Evolutionary conservation across 1,139 yeast species (phyloP).

Genomic region (Suhomyces ambrosiae): DNA sequence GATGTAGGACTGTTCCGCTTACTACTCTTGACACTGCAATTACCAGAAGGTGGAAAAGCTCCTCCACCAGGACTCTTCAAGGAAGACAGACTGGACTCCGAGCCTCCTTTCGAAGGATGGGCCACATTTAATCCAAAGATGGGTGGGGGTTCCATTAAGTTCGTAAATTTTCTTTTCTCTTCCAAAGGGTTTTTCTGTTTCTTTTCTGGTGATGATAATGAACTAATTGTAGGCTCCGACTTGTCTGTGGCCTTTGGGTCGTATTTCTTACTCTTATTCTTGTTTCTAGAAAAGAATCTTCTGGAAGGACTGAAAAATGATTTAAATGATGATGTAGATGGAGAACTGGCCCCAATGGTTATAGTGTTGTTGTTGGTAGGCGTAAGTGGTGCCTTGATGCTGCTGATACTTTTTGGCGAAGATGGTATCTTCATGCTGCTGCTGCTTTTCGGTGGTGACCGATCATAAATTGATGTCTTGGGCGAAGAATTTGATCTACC

Average conservation of each 20-base stretch:
- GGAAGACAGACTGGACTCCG: constrained; percentile 5
- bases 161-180: constrained; percentile 21
- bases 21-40: constrained; percentile 8
- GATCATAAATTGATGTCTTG: background rate
- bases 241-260: constrained; percentile 7
- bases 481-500: constrained; percentile 4
- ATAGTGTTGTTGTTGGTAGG: constrained; percentile 27
- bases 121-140: constrained; percentile 27
- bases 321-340: constrained; percentile 29
- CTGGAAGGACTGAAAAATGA: constrained; percentile 38
- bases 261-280: constrained; percentile 9
- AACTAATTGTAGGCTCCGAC: constrained; percentile 35
- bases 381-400: constrained; percentile 20
- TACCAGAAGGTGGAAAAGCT: constrained; percentile 1
- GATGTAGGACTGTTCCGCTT: constrained; percentile 12
- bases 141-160: constrained; percentile 43
- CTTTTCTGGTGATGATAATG: constrained; percentile 34
- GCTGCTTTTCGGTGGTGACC: constrained; percentile 5
- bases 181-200: constrained; percentile 16
- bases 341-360: constrained; percentile 41
- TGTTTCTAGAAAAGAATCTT: constrained; percentile 28
- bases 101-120: constrained; percentile 8
- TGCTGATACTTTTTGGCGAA: constrained; percentile 15
- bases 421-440: background rate
- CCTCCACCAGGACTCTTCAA: constrained; percentile 7